Evolutionary conservation across 2,329 filamentous ascomycete genomes (phyloP), one percentile per base, ranked within the genome.

Genomic region (Shiraia sp.): DNA sequence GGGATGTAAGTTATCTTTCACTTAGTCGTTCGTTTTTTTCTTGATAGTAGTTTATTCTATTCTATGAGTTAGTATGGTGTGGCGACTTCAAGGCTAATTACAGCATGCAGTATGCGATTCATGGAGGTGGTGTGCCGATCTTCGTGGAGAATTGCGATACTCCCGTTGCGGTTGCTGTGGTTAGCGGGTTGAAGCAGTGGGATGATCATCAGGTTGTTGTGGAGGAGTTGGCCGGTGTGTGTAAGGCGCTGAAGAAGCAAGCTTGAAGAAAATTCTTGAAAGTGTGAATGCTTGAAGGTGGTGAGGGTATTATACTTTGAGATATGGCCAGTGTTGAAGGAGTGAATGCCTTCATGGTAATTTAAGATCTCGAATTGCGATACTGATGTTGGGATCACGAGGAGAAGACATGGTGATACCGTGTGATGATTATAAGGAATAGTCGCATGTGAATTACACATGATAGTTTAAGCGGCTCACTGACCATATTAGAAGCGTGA

Each of bases 181-280:
- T 92, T 2, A 88, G 83, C 66, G 88, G 88, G 8, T 68, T 92
- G 67, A 87, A 84, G 76, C 86, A 90, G 72, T 77, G 87, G 61
- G 80, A 90, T 71, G 88, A 92, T 69, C 88, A 92, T 67, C 83
- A 82, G 19, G 82, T 90, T 33, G 83, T 91, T 63, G 77, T 87
- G 1, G 85, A 90, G 64, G 56, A 54, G 47, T 35, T 61, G 49
- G 49, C 28, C 6, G 49, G 40, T 14, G 23, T 61, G 19, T 37
- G 33, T 10, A 36, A 48, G 30, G 34, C 28, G 25, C 34, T 59
- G 46, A 42, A 53, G 32, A 34, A 16, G n/a, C 29, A 29, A n/a
- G 19, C 8, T 22, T 22, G 19, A 22, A 8, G 19, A 22, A n/a
- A n/a, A n/a, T n/a, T n/a, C n/a, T n/a, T n/a, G n/a, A n/a, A n/a